Evolutionary conservation across 2,329 filamentous ascomycete genomes (phyloP).

Genomic region (Aaosphaeria arxii): DNA sequence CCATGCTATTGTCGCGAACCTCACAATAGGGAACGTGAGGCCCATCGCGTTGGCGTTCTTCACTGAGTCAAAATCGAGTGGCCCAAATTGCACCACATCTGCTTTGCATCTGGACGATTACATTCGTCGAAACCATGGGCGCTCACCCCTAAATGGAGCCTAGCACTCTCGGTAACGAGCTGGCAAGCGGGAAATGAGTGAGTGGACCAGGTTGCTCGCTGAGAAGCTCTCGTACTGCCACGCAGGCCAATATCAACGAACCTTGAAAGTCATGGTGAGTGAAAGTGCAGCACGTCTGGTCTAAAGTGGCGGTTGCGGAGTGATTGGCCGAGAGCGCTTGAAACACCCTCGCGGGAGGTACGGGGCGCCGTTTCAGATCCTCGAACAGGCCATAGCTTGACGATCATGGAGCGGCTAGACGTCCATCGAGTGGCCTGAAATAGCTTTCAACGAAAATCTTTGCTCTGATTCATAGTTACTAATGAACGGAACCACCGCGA

Average conservation of each 20-base stretch:
- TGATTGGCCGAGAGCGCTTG: slow-evolving; percentile 31
- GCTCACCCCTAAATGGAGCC: slow-evolving; percentile 13
- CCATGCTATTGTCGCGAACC: slow-evolving; percentile 22
- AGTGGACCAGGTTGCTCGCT: slow-evolving; percentile 15
- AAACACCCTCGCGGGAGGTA: slow-evolving; percentile 19
- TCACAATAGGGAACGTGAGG: slow-evolving; percentile 26
- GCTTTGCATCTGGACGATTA: slow-evolving; percentile 13
- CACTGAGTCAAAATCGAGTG: slow-evolving; percentile 27
- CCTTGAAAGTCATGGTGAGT: slow-evolving; percentile 15
- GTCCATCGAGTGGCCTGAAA: too few relatives aligned
- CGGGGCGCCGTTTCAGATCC: slow-evolving; percentile 28
- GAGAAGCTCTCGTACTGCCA: slow-evolving; percentile 4
- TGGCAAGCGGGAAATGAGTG: slow-evolving; percentile 9
- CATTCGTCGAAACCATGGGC: slow-evolving; percentile 26
- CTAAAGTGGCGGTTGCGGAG: slow-evolving; percentile 23
- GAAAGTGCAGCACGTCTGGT: slow-evolving; percentile 25
- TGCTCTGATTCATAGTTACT: too few relatives aligned
- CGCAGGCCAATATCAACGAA: slow-evolving; percentile 13
- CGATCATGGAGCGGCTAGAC: slow-evolving; percentile 30
- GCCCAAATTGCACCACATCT: slow-evolving; percentile 26
- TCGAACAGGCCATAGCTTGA: slow-evolving; percentile 19
- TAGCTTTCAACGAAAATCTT: too few relatives aligned
- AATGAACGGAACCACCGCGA: too few relatives aligned
- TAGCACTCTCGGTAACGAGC: slow-evolving; percentile 13
- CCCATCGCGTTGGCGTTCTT: slow-evolving; percentile 23